Base-by-base conservation (phyloP, 306 rosid genomes). In the Delonix regia region DNA sequence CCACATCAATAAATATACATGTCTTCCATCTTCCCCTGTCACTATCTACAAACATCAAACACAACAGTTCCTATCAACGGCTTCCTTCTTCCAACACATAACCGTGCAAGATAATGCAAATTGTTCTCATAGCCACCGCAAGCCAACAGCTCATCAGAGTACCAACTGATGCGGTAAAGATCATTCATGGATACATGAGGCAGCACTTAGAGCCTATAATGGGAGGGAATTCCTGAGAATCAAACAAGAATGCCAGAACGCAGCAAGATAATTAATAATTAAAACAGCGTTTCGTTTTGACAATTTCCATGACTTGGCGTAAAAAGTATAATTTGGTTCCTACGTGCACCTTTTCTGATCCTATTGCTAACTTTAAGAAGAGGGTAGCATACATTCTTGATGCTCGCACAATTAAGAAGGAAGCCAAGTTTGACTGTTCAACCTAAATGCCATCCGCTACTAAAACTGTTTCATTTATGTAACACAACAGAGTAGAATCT, bases 401-500 rank as follows among this genome's bases (percentile, higher is more conserved):
- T 12, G 5, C 19, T 67, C 10, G 6, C 4, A 45, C 47, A 8
- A 41, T 73, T 53, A 10, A 6, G 6, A 71, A 30, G 65, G 48
- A 52, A 4, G 15, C 21, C 2, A 10, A 4, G 21, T n/a, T 38
- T 22, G 7, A 42, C 18, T 9, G 6, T 53, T 41, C 57, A 52
- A 61, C 28, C 44, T 8, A 36, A 38, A 60, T 60, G 41, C 70
- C 62, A 57, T 38, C 22, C 7, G 48, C 41, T n/a, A 60, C 56
- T 52, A n/a, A 77, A 57, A 77, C 9, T 8, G 48, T 19, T 34
- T 28, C 82, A 57, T 51, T 67, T 24, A 34, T 22, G 19, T 41
- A 67, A 75, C 83, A 56, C 2, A 70, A 74, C 65, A 76, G 73
- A 86, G 73, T 77, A 74, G 63, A 78, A 78, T 47, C 57, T 48